phyloP scores from a whole-genome alignment of 1,284 basidiomycete genomes.

The Rhizopogon parksii region DNA sequence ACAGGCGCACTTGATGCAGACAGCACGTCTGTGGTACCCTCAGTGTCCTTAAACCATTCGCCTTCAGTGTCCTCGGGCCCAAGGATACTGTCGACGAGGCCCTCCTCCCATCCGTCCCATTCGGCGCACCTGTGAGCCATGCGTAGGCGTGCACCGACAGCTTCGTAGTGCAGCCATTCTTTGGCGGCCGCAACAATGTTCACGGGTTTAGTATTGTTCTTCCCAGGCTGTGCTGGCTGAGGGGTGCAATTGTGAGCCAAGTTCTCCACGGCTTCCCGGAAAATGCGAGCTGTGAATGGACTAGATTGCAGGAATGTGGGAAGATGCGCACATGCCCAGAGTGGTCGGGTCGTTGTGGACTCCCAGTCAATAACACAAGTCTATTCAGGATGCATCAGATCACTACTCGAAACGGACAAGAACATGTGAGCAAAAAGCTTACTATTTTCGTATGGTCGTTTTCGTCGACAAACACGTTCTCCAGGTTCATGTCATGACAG shows the following conservation, averaged over 20 bases:
- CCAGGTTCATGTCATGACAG: constrained; percentile 71
- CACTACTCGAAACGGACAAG: no score
- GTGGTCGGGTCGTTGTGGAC: constrained; percentile 71
- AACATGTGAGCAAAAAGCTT: constrained; percentile 1
- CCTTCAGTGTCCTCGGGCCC: constrained; percentile 62
- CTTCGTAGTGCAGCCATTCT: constrained; percentile 69
- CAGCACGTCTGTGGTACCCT: constrained; percentile 25
- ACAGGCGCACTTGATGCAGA: constrained; percentile 12
- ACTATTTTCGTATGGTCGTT: constrained; percentile 63
- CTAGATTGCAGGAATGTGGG: constrained; percentile 71
- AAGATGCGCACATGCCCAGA: constrained; percentile 76
- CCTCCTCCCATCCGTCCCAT: constrained; percentile 86
- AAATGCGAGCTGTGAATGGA: constrained; percentile 63
- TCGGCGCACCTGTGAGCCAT: constrained; percentile 71
- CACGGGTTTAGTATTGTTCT: constrained; percentile 9
- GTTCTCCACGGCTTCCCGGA: constrained; percentile 52
- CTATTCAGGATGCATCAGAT: constrained; percentile 30
- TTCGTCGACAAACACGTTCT: constrained; percentile 75
- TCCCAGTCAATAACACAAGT: constrained; percentile 83
- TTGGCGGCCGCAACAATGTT: constrained; percentile 38
- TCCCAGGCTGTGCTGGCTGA: constrained; percentile 13
- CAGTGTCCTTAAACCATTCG: constrained; percentile 54
- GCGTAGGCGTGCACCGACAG: constrained; percentile 54
- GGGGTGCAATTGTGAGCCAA: constrained; percentile 22
- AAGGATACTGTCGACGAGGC: constrained; percentile 63